A percentile compares a stretch with the other conserved stretches of the same genome.
These are phyloP conservation scores for Camellia granthamiana DNA, from an alignment of 148 eudicot genomes.

Conservation along the genomic window DNA sequence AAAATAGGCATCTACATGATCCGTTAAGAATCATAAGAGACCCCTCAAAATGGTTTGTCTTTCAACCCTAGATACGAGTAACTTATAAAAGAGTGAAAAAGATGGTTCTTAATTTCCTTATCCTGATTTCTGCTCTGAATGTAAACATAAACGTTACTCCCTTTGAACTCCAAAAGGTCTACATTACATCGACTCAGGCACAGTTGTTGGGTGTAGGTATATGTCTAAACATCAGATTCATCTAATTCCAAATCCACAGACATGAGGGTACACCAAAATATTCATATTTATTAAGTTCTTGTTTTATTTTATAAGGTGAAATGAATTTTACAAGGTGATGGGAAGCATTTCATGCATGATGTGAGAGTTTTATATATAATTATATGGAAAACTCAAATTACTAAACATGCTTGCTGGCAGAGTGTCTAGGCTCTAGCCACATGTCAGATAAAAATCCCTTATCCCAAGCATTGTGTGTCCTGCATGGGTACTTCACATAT, in stretches of 20 bases:
- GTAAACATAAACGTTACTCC: too few relatives aligned
- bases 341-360: not conserved
- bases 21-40: not conserved
- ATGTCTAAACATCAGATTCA: not conserved
- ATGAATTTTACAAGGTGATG: not conserved
- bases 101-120: too few relatives aligned
- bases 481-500: not conserved
- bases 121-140: too few relatives aligned
- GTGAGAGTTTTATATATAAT: not conserved
- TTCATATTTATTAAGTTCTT: not conserved
- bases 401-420: too few relatives aligned
- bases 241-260: not conserved
- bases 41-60: not conserved
- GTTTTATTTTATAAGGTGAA: not conserved
- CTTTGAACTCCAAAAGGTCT: not conserved
- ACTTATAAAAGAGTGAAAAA: not conserved
- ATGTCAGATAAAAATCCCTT: not conserved
- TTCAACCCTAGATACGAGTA: not conserved
- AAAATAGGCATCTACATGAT: not conserved
- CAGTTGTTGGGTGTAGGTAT: not conserved
- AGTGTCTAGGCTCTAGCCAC: too few relatives aligned
- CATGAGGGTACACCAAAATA: not conserved
- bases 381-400: too few relatives aligned
- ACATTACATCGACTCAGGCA: not conserved
- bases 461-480: not conserved